A percentile compares a stretch with the other conserved stretches of the same genome.
These are phyloP conservation scores for Novakomyces olei DNA, from an alignment of 805 yeast genomes.

Conservation along the genomic window DNA sequence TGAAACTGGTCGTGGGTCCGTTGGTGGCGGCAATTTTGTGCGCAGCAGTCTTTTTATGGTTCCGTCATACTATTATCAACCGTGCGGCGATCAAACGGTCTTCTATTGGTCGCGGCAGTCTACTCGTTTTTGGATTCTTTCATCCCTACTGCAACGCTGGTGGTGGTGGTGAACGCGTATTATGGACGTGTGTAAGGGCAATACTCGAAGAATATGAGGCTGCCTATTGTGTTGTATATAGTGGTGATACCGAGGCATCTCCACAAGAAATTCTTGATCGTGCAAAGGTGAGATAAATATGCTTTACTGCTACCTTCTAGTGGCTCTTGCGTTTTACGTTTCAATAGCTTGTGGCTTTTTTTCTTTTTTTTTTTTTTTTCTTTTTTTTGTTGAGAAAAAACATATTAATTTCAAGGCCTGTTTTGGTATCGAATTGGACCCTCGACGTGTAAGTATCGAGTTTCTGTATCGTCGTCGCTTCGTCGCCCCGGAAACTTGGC, in stretches of 20 bases:
- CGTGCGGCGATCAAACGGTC: too few species aligned
- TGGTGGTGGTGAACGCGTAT: constrained; percentile 94
- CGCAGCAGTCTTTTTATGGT: too few species aligned
- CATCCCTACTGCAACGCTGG: constrained; percentile 89
- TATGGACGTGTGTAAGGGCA: constrained; percentile 77
- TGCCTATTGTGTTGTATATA: constrained; percentile 47
- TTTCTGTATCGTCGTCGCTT: constrained; percentile 32
- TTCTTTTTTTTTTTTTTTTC: constrained; percentile 20
- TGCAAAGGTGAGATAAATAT: constrained; percentile 19
- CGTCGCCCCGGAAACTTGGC: constrained; percentile 57
- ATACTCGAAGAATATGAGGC: constrained; percentile 30
- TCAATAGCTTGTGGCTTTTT: neutral
- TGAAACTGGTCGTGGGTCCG: too few species aligned
- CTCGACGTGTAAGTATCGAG: constrained; percentile 35
- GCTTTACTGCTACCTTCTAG: neutral
- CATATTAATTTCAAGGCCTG: too few species aligned
- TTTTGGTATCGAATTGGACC: constrained; percentile 29
- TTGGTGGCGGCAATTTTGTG: too few species aligned
- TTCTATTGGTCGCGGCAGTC: too few species aligned
- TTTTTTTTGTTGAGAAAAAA: too few species aligned
- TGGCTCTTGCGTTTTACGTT: neutral
- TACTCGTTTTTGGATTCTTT: constrained; percentile 64
- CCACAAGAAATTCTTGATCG: constrained; percentile 15
- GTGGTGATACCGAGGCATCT: constrained; percentile 31
- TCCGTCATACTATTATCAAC: too few species aligned